Evolutionary conservation across 345 rosid genomes (phyloP), one percentile per base, ranked within the genome.

Genomic region (Dimocarpus longan): DNA sequence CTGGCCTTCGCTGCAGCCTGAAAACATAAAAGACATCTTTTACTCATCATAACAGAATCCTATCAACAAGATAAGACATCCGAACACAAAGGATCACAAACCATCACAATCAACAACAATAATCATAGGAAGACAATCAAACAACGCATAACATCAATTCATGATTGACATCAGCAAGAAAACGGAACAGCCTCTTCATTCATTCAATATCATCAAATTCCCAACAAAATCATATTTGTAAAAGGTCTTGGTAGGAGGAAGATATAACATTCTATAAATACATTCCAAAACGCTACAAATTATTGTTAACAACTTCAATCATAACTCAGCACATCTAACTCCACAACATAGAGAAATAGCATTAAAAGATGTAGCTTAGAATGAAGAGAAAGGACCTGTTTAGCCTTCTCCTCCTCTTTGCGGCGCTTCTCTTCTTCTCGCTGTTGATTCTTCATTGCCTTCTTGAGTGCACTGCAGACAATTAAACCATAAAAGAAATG

Each of bases 391-490:
- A 19, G 18, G 60, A 88, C 91, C 73, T 16, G 83, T 70, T 79
- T 83, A n/a, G 90, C 81, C 21, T 87, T 90, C 67, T 87, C 91
- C 72, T 89, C 97, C 79, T 93, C 97, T 83, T 92, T 95, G 73
- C 89, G 92, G 50, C 77, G 86, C 79, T 85, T 88, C 83, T 92
- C 99, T 81, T 95, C 97, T 78, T 92, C 99, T 83, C 68, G 90
- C 87, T 92, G 90, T 84, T 87, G 91, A 76, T 81, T 78, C 86
- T 89, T 94, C 85, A 85, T 68, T 70, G 94, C 97, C 85, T 88
- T 96, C 88, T 96, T 96, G 64, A 79, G 90, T 24, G 99, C 99
- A 82, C 99, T 96, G 82, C 80, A 71, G 15, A 39, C 66, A 66
- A 18, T 5, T 68, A 28, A 60, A 71, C 22, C 37, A 22, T 40